Base-by-base conservation (phyloP, 148 eudicot species). In the Cornus suecica region DNA sequence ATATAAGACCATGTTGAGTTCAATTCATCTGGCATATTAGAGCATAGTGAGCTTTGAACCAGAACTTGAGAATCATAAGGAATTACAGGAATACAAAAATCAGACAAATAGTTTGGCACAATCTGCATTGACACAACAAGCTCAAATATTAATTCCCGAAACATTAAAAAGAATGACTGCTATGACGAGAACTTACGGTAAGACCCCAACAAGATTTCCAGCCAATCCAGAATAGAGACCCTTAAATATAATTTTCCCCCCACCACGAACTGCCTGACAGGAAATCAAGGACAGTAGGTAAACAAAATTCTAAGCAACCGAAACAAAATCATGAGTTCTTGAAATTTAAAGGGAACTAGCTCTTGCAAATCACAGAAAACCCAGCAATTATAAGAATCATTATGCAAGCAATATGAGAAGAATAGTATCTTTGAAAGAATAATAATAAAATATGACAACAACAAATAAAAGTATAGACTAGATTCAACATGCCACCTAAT, bases 151-250 rank as follows among this genome's bases (percentile, higher is more conserved):
- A 51, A 74, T 16, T 58, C 13, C 56, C 37, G 22, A 28, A 8
- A 51, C 69, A 58, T 20, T 14, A 29, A 45, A 65, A 34, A 67
- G 4, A 65, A 52, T 52, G 68, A 29, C 52, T 68, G 65, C 34
- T 14, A 42, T 41, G 10, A 52, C 28, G 42, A 54, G 60, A 73
- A 83, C 95, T 84, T 84, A 93, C 95, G 93, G 97, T 68, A 93
- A 80, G 70, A 88, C 95, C 72, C 97, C 95, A 68, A 76, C 89
- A 72, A 93, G 86, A 84, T 93, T 93, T 86, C 90, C 97, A 30
- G 80, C 85, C 79, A 93, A 79, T 77, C 95, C 97, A 45, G 90
- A 89, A 82, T 93, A 93, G 65, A 93, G 91, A 48, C 95, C 94
- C 83, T 85, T 93, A 48, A 86, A 81, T 68, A 88, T 52, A 67